phyloP scores from a whole-genome alignment of 2,329 filamentous ascomycete species.

The Alternaria panax region DNA sequence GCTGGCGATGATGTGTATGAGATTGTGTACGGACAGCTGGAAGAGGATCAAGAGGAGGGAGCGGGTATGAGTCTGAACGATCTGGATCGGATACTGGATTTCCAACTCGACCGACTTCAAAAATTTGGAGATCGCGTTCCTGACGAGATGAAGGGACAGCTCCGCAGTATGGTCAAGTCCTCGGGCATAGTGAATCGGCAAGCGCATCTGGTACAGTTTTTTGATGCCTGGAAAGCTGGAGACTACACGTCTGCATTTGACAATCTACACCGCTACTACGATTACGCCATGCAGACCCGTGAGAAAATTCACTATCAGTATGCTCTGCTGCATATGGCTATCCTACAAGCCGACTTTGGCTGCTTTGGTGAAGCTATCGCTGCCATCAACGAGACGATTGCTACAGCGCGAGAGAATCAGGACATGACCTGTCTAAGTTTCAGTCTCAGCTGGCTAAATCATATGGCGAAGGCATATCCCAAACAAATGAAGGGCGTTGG shows the following conservation, averaged over 20 bases:
- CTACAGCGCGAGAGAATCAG: slow-evolving; percentile 91
- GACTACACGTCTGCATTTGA: slow-evolving; percentile 92
- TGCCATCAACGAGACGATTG: slow-evolving; percentile 92
- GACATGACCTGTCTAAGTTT: slow-evolving; percentile 95
- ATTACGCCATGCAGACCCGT: slow-evolving; percentile 88
- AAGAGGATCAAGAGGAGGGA: slow-evolving; percentile 49
- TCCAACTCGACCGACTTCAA: slow-evolving; percentile 88
- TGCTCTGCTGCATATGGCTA: slow-evolving; percentile 88
- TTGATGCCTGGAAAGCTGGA: slow-evolving; percentile 90
- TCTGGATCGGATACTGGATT: slow-evolving; percentile 80
- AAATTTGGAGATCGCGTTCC: slow-evolving; percentile 84
- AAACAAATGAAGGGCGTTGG: slow-evolving; percentile 74
- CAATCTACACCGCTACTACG: slow-evolving; percentile 91
- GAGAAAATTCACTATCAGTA: slow-evolving; percentile 93
- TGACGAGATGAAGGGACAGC: slow-evolving; percentile 72
- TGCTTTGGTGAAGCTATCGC: slow-evolving; percentile 89
- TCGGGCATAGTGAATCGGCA: slow-evolving; percentile 74
- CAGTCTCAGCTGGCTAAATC: slow-evolving; percentile 93
- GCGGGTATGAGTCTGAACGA: slow-evolving; percentile 75
- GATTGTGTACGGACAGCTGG: slow-evolving; percentile 60
- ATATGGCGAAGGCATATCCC: slow-evolving; percentile 88
- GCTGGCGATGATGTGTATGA: slow-evolving; percentile 56
- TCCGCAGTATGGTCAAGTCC: slow-evolving; percentile 72
- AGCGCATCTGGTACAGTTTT: slow-evolving; percentile 81
- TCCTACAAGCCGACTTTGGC: slow-evolving; percentile 94